phyloP scores from a whole-genome alignment of 139 green algal species.

The Ettlia oleoabundans region DNA sequence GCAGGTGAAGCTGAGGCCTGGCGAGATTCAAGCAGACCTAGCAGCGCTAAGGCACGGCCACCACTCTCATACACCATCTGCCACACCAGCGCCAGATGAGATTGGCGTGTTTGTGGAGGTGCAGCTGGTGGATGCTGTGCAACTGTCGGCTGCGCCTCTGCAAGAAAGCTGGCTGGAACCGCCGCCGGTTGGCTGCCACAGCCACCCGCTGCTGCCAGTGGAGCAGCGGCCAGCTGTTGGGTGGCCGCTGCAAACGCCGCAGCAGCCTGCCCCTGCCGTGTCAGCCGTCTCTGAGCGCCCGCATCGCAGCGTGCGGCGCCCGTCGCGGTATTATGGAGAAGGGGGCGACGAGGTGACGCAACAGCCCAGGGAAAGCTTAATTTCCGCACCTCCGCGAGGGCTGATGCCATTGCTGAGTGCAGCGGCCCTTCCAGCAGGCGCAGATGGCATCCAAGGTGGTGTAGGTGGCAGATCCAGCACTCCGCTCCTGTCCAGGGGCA shows the following conservation, averaged over 20 bases:
- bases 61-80: too few relatives aligned
- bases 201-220: background rate
- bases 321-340: background rate
- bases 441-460: too few relatives aligned
- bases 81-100: too few relatives aligned
- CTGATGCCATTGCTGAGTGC: too few relatives aligned
- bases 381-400: too few relatives aligned
- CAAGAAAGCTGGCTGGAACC: slow-evolving; percentile 11
- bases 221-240: background rate
- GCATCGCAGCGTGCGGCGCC: slow-evolving; percentile 22
- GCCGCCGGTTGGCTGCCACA: background rate
- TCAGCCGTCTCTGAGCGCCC: background rate
- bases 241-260: background rate
- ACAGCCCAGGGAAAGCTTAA: too few relatives aligned
- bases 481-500: too few relatives aligned
- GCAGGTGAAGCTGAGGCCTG: background rate
- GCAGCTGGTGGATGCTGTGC: background rate
- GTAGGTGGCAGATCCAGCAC: too few relatives aligned
- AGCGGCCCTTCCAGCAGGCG: too few relatives aligned
- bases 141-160: background rate
- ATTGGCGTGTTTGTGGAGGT: background rate
- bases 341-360: too few relatives aligned
- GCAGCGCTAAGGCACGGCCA: background rate
- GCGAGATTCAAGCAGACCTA: background rate
- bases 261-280: background rate